Conservation (phyloP, 2,329 filamentous ascomycete genomes). For the Ustulina deusta region DNA sequence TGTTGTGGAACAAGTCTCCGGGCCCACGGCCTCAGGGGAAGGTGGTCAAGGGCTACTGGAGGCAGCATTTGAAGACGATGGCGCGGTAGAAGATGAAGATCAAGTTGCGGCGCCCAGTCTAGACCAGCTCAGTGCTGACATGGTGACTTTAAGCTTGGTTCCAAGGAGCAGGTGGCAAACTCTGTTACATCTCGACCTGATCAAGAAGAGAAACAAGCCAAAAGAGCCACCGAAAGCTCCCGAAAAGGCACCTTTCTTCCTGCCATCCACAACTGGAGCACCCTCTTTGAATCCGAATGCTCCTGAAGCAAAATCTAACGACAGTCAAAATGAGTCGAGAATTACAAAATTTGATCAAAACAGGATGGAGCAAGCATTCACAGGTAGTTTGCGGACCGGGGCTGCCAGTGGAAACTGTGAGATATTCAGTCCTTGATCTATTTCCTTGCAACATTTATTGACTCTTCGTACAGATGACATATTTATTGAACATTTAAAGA, state of each 20-base stretch:
- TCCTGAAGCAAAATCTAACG: conserved; percentile 47
- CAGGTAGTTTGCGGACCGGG: conserved; percentile 66
- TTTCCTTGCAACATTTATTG: conserved; percentile 21
- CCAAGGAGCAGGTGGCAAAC: conserved; percentile 96
- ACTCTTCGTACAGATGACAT: conserved; percentile 61
- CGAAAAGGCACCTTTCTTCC: conserved; percentile 95
- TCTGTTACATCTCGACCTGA: conserved; percentile 88
- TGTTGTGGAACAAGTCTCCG: conserved; percentile 73
- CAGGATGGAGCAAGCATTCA: conserved; percentile 69
- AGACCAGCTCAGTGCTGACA: conserved; percentile 83
- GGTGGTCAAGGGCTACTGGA: conserved; percentile 80
- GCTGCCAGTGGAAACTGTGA: conserved; percentile 70
- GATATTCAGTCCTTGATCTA: conserved; percentile 49
- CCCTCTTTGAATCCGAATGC: conserved; percentile 44
- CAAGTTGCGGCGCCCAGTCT: conserved; percentile 67
- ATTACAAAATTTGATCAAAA: conserved; percentile 74
- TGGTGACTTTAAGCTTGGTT: conserved; percentile 89
- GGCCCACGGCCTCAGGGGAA: conserved; percentile 85
- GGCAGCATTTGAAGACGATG: conserved; percentile 74
- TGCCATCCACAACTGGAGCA: conserved; percentile 72
- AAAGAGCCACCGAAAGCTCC: conserved; percentile 91
- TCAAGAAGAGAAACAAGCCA: conserved; percentile 94
- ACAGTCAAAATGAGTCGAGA: conserved; percentile 62
- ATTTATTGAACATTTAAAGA: conserved; percentile 83
- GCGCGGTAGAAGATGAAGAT: conserved; percentile 64